A percentile compares a stretch with the other conserved stretches of the same genome.
Conservation (phyloP, 768 basidiomycete genomes). For the Tulasnella sp. region DNA sequence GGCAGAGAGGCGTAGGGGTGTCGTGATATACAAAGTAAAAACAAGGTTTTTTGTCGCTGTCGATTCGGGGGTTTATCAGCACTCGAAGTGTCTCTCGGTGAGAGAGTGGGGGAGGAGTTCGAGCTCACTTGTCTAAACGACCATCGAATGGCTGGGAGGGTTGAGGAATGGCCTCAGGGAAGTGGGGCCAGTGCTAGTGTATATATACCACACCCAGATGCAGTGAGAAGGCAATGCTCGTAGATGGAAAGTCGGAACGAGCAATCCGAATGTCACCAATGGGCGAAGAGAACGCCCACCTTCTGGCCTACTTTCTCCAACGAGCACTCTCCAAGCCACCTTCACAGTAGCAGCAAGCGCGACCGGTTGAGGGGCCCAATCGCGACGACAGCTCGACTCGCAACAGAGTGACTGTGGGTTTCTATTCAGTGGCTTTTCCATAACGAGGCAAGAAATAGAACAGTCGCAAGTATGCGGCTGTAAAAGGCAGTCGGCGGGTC, state of each 20-base stretch:
- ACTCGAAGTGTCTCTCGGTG: not conserved
- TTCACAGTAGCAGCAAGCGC: not conserved
- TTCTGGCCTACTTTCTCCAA: not conserved
- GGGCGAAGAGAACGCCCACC: not conserved
- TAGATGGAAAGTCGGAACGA: not conserved
- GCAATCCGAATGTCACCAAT: not conserved
- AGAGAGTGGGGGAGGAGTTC: not conserved
- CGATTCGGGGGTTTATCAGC: not conserved
- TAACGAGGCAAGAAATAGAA: not conserved
- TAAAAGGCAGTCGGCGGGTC: not conserved
- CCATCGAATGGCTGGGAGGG: not conserved
- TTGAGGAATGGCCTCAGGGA: not conserved
- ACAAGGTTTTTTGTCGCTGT: conserved; percentile 4
- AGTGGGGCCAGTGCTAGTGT: not conserved
- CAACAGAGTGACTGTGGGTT: not conserved
- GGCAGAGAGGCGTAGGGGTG: not conserved
- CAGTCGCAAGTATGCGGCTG: not conserved
- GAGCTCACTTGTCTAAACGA: conserved; percentile 2
- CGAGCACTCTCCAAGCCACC: not conserved
- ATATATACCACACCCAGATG: not conserved
- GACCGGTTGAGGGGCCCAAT: not conserved
- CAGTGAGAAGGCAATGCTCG: not conserved
- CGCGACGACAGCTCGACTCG: conserved; percentile 6
- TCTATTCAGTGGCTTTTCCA: not conserved
- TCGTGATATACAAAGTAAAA: not conserved